Conservation (phyloP, 306 rosid species). For the Cucumis sativus region Cucumber_9930_V3 NC_026658.2:24438501-24439000, state of each 20-base stretch:
- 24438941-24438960: constrained; percentile 43
- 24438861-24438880: constrained; percentile 30
- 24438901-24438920: constrained; percentile 41
- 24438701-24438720: constrained; percentile 28
- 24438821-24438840: constrained; percentile 65
- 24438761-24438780: constrained; percentile 56
- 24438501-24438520: constrained; percentile 41
- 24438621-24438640: constrained; percentile 26
- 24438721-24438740: constrained; percentile 9
- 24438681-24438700: constrained; percentile 38
- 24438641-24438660: constrained; percentile 29
- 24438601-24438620: constrained; percentile 39
- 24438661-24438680: constrained; percentile 34
- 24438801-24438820: constrained; percentile 31
- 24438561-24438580: constrained; percentile 41
- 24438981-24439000: constrained; percentile 31
- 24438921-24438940: constrained; percentile 33
- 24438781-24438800: constrained; percentile 38
- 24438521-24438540: constrained; percentile 40
- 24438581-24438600: constrained; percentile 35
- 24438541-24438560: constrained; percentile 30
- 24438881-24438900: constrained; percentile 52
- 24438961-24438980: constrained; percentile 25
- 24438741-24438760: constrained; percentile 27
- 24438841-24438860: constrained; percentile 43